Evolutionary conservation across 768 basidiomycete species (phyloP), one percentile per base, ranked within the genome.

Genomic region (Phylloporus scabripes): DNA sequence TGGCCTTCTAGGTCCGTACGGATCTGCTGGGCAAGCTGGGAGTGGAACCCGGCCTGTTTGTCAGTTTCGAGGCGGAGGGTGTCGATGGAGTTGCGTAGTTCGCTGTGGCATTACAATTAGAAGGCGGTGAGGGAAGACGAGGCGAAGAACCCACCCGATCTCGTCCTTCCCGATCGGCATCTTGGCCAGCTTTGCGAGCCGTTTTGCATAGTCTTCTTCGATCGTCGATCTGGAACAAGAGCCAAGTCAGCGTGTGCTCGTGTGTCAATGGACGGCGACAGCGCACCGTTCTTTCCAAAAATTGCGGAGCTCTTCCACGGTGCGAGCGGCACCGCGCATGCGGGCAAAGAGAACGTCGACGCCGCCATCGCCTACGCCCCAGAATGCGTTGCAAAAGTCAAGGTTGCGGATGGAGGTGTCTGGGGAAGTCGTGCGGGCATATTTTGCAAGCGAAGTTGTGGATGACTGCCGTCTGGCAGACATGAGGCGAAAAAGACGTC

Each of bases 331-430:
- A 17, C 90, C 91, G 8, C 92, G 77, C 83, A 95, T 87, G 52
- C 92, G 79, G 28, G 92, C 85, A 64, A 91, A 87, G 28, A 97
- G 74, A 39, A 94, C 91, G 60, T 95, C 91, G 53, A 90, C 92
- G 14, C 93, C 93, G 33, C 78, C 85, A 73, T 96, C 92, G 24
- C 76, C 80, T 17, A 77, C 58, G 10, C 92, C 92, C 96, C 96
- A 98, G 72, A 98, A 98, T 2, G 92, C 81, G 69, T 98, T 99
- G 69, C 94, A 98, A 70, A 93, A 97, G 70, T 96, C 92, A 60
- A 83, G 68, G 9, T 82, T 81, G 49, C 79, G 75, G 56, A 64
- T 60, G 5, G 67, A 58, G 24, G 70, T 60, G 32, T 75, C 72
- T 7, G 64, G 59, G 15, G 84, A 82, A 32, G 71, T 71, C 40